Evolutionary conservation across 2,329 filamentous ascomycete genomes (phyloP).

Genomic region (Lasiodiplodia gonubiensis): DNA sequence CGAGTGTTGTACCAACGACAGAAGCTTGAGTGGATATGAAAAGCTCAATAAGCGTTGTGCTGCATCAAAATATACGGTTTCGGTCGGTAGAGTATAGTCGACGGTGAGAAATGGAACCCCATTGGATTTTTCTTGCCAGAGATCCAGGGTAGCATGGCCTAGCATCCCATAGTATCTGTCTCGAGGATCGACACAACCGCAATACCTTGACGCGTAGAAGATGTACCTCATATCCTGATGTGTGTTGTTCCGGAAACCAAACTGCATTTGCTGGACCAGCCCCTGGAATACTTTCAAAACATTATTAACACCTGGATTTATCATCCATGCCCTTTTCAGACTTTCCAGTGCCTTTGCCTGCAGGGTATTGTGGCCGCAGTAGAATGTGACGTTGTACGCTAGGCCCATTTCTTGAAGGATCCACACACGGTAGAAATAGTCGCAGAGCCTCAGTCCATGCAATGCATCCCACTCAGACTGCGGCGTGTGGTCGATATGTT

Average conservation of each 20-base stretch:
- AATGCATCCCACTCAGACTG: not conserved
- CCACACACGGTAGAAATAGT: not conserved
- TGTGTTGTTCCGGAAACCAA: not conserved
- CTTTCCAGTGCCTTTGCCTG: not conserved
- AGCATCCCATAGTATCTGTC: not conserved
- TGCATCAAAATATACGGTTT: not conserved
- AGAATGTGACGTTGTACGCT: not conserved
- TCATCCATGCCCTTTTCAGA: not conserved
- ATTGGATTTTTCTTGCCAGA: not conserved
- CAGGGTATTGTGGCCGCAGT: not conserved
- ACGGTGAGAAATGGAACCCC: not conserved
- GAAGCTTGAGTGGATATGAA: not conserved
- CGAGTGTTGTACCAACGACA: not conserved
- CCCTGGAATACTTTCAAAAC: too few species aligned
- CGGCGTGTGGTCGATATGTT: not conserved
- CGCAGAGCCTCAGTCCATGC: fast-evolving
- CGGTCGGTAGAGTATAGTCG: not conserved
- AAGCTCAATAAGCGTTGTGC: not conserved
- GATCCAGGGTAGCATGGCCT: not conserved
- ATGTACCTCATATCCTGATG: fast-evolving
- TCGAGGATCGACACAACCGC: not conserved
- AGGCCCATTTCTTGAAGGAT: not conserved
- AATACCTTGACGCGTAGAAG: fast-evolving
- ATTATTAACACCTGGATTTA: too few species aligned
- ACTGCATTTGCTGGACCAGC: not conserved